A percentile compares a stretch with the other conserved stretches of the same genome.
Conservation (phyloP, 306 rosid species). For the Abrus pulchellus region DNA sequence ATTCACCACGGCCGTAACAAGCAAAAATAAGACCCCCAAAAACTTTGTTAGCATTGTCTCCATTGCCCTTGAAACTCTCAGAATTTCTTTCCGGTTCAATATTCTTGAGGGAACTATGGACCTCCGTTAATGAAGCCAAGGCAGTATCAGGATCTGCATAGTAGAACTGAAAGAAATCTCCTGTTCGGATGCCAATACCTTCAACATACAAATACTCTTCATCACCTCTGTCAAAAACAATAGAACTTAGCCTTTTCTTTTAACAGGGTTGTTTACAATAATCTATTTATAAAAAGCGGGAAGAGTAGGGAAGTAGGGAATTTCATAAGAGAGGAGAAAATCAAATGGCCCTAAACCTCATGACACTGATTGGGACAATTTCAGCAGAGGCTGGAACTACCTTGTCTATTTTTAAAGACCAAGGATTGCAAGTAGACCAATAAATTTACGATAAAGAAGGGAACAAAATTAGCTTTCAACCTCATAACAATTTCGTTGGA, state of each 20-base stretch:
- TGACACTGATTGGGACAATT: background rate
- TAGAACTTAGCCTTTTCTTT: conserved; percentile 3
- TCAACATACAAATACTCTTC: conserved; percentile 73
- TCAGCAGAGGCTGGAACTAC: background rate
- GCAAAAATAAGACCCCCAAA: conserved; percentile 80
- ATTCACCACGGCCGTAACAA: conserved; percentile 72
- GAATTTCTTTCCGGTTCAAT: conserved; percentile 51
- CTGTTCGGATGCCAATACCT: conserved; percentile 73
- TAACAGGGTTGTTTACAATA: background rate
- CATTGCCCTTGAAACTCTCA: conserved; percentile 39
- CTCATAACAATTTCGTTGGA: conserved; percentile 3
- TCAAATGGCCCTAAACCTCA: background rate
- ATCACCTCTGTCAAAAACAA: conserved; percentile 66
- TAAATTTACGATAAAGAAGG: background rate
- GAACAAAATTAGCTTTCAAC: conserved; percentile 5
- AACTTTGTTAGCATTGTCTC: conserved; percentile 43
- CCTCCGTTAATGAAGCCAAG: conserved; percentile 50
- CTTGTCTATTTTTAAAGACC: background rate
- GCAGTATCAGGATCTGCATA: conserved; percentile 67
- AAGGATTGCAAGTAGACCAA: conserved; percentile 34
- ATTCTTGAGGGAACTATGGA: conserved; percentile 57
- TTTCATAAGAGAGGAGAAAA: background rate
- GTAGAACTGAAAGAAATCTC: conserved; percentile 79
- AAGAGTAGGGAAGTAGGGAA: conserved; percentile 2
- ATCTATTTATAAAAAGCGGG: conserved; percentile 3